A percentile compares a stretch with the other conserved stretches of the same genome.
Conservation (phyloP, 371 early-diverging fungal species). For the Mortierella sp. region DNA sequence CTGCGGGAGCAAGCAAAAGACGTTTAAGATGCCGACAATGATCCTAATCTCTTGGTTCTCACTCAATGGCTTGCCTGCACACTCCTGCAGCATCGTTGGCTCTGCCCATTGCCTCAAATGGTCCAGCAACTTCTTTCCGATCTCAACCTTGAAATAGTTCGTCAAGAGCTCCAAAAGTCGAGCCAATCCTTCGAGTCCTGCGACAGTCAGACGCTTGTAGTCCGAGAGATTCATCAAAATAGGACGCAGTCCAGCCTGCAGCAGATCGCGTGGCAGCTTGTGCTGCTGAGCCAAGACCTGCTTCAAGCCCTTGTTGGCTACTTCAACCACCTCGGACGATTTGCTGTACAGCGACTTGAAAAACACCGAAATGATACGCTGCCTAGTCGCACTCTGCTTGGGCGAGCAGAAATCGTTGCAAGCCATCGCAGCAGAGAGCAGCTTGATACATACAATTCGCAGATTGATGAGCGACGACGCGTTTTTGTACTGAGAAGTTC, state of each 20-base stretch:
- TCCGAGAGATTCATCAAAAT: conserved; percentile 95
- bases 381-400: conserved; percentile 79
- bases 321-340: conserved; percentile 93
- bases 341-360: conserved; percentile 97
- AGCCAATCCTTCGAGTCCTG: conserved; percentile 94
- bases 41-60: conserved; percentile 94
- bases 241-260: conserved; percentile 97
- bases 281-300: conserved; percentile 88
- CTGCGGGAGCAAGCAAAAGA: conserved; percentile 93
- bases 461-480: conserved; percentile 85
- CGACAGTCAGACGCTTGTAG: conserved; percentile 91
- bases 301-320: conserved; percentile 92
- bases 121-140: conserved; percentile 97
- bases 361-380: conserved; percentile 95
- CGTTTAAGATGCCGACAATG: conserved; percentile 92
- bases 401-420: conserved; percentile 83
- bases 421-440: conserved; percentile 94
- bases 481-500: conserved; percentile 86
- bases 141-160: conserved; percentile 98
- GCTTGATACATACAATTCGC: conserved; percentile 94
- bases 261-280: conserved; percentile 94
- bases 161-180: conserved; percentile 92
- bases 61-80: conserved; percentile 81
- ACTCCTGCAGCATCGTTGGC: conserved; percentile 82
- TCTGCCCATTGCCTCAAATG: conserved; percentile 95